phyloP scores from a whole-genome alignment of 2,329 filamentous ascomycete species.

The Paecilomyces sp. region DNA sequence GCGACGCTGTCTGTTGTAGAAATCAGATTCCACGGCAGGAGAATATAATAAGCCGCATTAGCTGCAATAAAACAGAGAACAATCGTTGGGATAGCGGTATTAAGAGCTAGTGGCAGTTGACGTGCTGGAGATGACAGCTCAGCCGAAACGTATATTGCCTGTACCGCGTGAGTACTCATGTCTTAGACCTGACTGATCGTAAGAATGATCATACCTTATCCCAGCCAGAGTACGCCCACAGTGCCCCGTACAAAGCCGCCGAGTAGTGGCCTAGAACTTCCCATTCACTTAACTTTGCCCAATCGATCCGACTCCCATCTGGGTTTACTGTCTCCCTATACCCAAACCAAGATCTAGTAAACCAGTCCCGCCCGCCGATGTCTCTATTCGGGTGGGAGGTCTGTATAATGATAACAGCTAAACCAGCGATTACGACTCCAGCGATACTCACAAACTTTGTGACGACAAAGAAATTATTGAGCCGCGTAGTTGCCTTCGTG shows the following conservation, averaged over 20 bases:
- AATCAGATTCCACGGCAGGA: background rate
- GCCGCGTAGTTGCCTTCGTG: background rate
- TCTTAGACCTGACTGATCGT: background rate
- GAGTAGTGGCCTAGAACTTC: background rate
- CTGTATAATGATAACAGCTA: background rate
- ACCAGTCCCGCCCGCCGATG: background rate
- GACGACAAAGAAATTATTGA: background rate
- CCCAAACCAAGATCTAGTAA: background rate
- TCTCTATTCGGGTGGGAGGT: background rate
- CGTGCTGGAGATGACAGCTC: background rate
- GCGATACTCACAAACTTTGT: background rate
- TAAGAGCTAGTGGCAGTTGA: background rate
- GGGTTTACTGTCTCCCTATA: background rate
- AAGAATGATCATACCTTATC: background rate
- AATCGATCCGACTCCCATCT: background rate
- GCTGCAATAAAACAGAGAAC: background rate
- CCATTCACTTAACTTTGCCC: background rate
- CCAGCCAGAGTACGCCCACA: background rate
- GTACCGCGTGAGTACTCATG: background rate
- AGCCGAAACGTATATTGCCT: background rate
- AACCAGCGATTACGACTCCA: background rate
- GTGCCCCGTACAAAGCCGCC: background rate
- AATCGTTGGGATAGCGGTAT: background rate
- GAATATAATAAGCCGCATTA: background rate
- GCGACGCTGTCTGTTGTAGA: background rate